Percentiles rank a stretch among this genome's conserved stretches.
These are phyloP conservation scores for Leccinellum albellum DNA, from an alignment of 768 basidiomycete species.

Conservation along the genomic window DNA sequence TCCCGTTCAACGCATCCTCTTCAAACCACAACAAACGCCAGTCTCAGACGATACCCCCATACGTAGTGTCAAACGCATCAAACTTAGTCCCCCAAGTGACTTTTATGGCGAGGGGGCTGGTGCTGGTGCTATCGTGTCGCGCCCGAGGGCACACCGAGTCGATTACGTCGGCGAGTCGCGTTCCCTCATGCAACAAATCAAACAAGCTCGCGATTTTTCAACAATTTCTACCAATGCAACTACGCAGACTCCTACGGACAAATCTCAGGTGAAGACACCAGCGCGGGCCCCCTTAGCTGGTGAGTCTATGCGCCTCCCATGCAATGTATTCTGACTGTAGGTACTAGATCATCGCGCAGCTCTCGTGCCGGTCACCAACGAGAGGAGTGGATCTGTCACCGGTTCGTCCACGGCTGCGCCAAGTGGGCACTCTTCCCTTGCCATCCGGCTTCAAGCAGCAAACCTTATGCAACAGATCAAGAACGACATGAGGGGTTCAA, in stretches of 20 bases:
- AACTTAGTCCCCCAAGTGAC: slow-evolving; percentile 66
- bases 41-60: slow-evolving; percentile 46
- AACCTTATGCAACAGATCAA: slow-evolving; percentile 84
- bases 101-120: slow-evolving; percentile 50
- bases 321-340: background rate
- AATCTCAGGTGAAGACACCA: slow-evolving; percentile 5
- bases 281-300: slow-evolving; percentile 5
- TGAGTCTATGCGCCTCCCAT: slow-evolving; percentile 6
- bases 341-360: slow-evolving; percentile 9
- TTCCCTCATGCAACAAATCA: slow-evolving; percentile 77
- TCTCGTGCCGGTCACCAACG: slow-evolving; percentile 10
- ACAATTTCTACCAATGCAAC: slow-evolving; percentile 64
- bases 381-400: slow-evolving; percentile 22
- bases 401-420: slow-evolving; percentile 30
- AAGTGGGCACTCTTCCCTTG: slow-evolving; percentile 54
- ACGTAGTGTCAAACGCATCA: slow-evolving; percentile 77
- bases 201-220: slow-evolving; percentile 72
- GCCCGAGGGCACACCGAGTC: slow-evolving; percentile 45
- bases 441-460: slow-evolving; percentile 73
- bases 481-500: slow-evolving; percentile 64
- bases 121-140: slow-evolving; percentile 45
- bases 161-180: slow-evolving; percentile 79
- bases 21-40: slow-evolving; percentile 46
- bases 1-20: slow-evolving; percentile 39
- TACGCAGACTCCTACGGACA: slow-evolving; percentile 25